Base-by-base conservation (phyloP, 306 rosid species). In the Casuarina cunninghamiana region DNA sequence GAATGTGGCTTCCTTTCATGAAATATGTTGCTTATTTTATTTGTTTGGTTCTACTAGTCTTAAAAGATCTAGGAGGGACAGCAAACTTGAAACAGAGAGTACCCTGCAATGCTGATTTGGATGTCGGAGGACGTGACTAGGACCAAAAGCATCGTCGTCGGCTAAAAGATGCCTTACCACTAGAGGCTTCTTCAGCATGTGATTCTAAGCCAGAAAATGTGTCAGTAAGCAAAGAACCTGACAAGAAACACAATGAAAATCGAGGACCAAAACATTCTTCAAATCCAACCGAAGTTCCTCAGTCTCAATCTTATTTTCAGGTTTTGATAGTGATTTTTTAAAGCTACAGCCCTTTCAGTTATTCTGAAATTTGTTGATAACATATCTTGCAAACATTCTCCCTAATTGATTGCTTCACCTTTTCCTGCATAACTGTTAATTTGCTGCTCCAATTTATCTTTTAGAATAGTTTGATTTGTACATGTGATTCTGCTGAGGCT, bases 61-160 rank as follows among this genome's bases (percentile, higher is more conserved):
- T 26, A 92, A 88, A 89, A 86, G 92, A 82, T 84, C 84, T 46
- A 91, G 90, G 88, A 95, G 93, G 85, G 93, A 88, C 84, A 90
- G 81, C 53, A 85, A 82, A 67, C 86, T 78, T 21, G 90, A 75
- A 76, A 85, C 81, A 10, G 90, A 84, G 88, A 85, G 44, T 72
- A 42, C 68, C 83, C 9, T 61, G 77, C 13, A 75, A 75, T 45
- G 43, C 75, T 80, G 79, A 75, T 81, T 60, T 61, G 71, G 82
- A 84, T 19, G 78, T n/a, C 63, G 87, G 74, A 81, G 85, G 74
- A 48, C 85, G 80, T 17, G 91, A 81, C 26, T 79, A 74, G 74
- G 92, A 80, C 72, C 85, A 73, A 41, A 89, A 88, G 77, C 88
- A 76, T 44, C 79, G 50, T 39, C 87, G 10, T 39, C 79, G 70